Conservation (phyloP, 106 monocot species). For the Alisma plantagoaquatica region DNA sequence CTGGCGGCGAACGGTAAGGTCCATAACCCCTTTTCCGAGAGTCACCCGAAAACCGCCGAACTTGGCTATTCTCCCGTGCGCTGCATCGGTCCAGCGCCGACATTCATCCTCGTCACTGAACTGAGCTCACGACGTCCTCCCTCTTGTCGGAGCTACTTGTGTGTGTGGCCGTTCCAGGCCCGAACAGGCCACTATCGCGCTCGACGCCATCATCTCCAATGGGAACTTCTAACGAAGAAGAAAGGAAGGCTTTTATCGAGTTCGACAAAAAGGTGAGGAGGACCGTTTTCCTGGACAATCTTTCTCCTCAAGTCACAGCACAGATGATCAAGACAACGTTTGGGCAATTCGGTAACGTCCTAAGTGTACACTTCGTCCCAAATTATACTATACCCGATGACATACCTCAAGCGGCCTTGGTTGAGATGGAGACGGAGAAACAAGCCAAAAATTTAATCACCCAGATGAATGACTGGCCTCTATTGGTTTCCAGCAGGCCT, state of each 20-base stretch:
- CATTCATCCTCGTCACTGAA: too few species aligned
- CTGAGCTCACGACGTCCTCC: too few species aligned
- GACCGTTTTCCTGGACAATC: slow-evolving; percentile 60
- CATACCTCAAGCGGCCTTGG: slow-evolving; percentile 61
- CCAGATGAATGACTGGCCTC: slow-evolving; percentile 47
- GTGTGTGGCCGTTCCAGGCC: too few species aligned
- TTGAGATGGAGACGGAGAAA: slow-evolving; percentile 64
- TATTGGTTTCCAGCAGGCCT: slow-evolving; percentile 88
- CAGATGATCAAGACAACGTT: slow-evolving; percentile 48
- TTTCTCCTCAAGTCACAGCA: slow-evolving; percentile 56
- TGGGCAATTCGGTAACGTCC: slow-evolving; percentile 56
- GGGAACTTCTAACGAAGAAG: background rate
- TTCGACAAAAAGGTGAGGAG: slow-evolving; percentile 77
- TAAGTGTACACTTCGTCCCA: slow-evolving; percentile 44
- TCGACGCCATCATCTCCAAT: too few species aligned
- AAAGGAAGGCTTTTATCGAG: slow-evolving; percentile 40
- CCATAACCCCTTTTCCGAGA: too few species aligned
- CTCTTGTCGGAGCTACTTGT: too few species aligned
- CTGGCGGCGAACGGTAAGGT: too few species aligned
- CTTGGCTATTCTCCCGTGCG: too few species aligned
- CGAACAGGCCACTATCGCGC: too few species aligned
- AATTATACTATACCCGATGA: slow-evolving; percentile 45
- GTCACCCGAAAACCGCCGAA: too few species aligned
- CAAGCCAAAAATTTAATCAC: slow-evolving; percentile 30
- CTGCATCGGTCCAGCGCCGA: too few species aligned